Percentiles rank a stretch among this genome's conserved stretches.
These are phyloP conservation scores for Fusarium succisae DNA, from an alignment of 2,329 filamentous ascomycete species.

Conservation along the genomic window DNA sequence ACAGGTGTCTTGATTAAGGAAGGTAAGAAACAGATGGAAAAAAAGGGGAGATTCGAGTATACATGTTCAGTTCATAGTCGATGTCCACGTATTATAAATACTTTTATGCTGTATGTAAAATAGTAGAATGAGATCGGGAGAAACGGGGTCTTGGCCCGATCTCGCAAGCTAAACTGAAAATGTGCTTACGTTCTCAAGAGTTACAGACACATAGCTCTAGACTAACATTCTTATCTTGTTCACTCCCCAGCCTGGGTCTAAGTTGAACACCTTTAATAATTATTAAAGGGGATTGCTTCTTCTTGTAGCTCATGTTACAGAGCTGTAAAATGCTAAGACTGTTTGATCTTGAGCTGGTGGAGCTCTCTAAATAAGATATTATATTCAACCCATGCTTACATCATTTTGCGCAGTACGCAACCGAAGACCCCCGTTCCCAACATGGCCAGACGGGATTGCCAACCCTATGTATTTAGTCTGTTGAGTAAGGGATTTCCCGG, in stretches of 20 bases:
- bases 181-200: too few relatives aligned
- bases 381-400: neutral
- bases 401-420: neutral
- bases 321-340: too few relatives aligned
- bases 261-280: too few relatives aligned
- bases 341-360: fast-evolving
- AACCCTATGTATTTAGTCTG: neutral
- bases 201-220: too few relatives aligned
- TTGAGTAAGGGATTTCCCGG: too few relatives aligned
- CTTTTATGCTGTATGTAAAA: fast-evolving
- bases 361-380: fast-evolving
- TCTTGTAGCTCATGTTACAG: fast-evolving
- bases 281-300: too few relatives aligned
- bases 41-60: fast-evolving
- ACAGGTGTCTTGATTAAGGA: fast-evolving
- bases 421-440: fast-evolving
- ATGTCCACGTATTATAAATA: too few relatives aligned
- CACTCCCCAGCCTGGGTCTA: too few relatives aligned
- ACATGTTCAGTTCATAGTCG: fast-evolving
- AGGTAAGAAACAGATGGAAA: fast-evolving
- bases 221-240: too few relatives aligned
- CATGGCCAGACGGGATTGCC: fast-evolving
- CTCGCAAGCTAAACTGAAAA: too few relatives aligned
- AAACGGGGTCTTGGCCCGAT: too few relatives aligned
- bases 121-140: too few relatives aligned